Conservation (phyloP, 371 early-diverging fungal species). For the Mucor piriformis region DNA sequence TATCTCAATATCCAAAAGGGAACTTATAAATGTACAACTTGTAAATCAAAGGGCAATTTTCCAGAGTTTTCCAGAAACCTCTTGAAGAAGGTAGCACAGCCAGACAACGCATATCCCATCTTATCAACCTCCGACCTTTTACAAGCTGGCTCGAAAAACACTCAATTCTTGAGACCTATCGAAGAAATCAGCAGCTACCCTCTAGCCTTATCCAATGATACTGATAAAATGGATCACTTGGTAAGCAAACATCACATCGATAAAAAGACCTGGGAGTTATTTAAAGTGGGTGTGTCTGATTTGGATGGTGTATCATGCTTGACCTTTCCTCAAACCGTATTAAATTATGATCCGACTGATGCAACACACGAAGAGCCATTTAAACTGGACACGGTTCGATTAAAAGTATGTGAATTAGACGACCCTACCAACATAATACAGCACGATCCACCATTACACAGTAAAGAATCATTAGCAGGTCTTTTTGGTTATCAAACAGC, state of each 20-base stretch:
- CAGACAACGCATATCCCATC: not conserved
- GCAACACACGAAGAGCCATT: constrained; percentile 10
- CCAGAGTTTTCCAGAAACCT: constrained; percentile 21
- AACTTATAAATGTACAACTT: constrained; percentile 39
- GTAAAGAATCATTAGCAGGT: constrained; percentile 35
- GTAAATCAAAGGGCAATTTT: constrained; percentile 31
- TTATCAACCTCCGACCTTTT: constrained; percentile 16
- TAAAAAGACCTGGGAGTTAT: constrained; percentile 24
- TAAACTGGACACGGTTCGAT: constrained; percentile 27
- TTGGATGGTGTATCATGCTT: constrained; percentile 21
- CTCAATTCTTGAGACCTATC: constrained; percentile 22
- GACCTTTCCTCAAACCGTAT: constrained; percentile 50
- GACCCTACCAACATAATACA: constrained; percentile 11
- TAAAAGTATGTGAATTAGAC: constrained; percentile 41
- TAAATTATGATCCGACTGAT: constrained; percentile 14
- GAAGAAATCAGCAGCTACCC: constrained; percentile 34
- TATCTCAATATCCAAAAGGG: constrained; percentile 39
- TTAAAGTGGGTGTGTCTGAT: constrained; percentile 32
- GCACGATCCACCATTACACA: constrained; percentile 35
- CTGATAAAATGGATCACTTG: constrained; percentile 21
- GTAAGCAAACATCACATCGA: constrained; percentile 22
- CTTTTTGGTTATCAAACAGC: constrained; percentile 72
- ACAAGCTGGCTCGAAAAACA: too few species aligned
- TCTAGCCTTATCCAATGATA: constrained; percentile 13
- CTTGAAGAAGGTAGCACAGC: not conserved